Evolutionary conservation across 257 asterid genomes (phyloP).

Genomic region (Solanum tacnaense): DNA sequence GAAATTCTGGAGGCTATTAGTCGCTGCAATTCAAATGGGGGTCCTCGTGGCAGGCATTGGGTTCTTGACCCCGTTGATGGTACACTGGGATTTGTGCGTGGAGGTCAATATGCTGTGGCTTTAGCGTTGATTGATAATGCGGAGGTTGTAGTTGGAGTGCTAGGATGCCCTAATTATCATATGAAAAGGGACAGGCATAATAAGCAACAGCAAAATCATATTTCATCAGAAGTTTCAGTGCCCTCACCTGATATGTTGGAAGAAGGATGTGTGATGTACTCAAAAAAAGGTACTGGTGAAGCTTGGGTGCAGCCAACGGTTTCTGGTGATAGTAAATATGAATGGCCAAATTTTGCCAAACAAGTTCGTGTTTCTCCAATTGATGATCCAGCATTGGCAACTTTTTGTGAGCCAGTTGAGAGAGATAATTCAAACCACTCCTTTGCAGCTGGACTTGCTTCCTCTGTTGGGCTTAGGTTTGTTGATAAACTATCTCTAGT

Average conservation of each 20-base stretch:
- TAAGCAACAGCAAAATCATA: conserved; percentile 14
- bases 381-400: conserved; percentile 57
- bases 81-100: conserved; percentile 74
- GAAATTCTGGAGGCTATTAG: conserved; percentile 62
- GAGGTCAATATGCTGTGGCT: conserved; percentile 78
- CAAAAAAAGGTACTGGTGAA: conserved; percentile 40
- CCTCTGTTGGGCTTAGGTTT: conserved; percentile 58
- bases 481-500: conserved; percentile 7
- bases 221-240: conserved; percentile 12
- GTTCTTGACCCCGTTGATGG: conserved; percentile 93
- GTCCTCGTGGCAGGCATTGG: conserved; percentile 74
- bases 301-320: conserved; percentile 71
- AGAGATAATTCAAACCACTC: conserved; percentile 47
- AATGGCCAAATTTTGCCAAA: conserved; percentile 57
- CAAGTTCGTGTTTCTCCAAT: conserved; percentile 39
- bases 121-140: conserved; percentile 63
- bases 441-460: conserved; percentile 60
- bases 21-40: conserved; percentile 62
- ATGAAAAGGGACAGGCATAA: conserved; percentile 38
- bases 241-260: conserved; percentile 15
- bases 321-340: conserved; percentile 21
- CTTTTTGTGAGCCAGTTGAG: conserved; percentile 78
- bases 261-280: conserved; percentile 63
- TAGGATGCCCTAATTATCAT: conserved; percentile 73
- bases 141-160: conserved; percentile 58